A percentile compares a stretch with the other conserved stretches of the same genome.
These are phyloP conservation scores for Kitagawia praeruptora DNA, from an alignment of 129 eudicot genomes.

Conservation along the genomic window DNA sequence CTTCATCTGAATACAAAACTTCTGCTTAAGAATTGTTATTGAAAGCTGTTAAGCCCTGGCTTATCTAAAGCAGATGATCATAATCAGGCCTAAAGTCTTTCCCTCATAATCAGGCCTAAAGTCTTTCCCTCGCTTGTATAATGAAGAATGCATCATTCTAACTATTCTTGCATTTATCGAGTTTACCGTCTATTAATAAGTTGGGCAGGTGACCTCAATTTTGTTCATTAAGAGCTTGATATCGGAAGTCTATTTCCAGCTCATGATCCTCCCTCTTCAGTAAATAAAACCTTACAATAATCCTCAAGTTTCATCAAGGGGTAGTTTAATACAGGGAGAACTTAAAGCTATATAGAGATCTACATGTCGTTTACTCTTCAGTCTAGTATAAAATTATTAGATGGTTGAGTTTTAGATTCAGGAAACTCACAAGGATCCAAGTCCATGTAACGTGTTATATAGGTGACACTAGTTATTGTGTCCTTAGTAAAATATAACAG, in stretches of 20 bases:
- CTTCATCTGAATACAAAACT: neutral
- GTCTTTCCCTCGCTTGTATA: too few species aligned
- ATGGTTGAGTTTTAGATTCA: neutral
- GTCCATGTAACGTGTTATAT: neutral
- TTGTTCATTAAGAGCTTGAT: neutral
- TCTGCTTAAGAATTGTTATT: neutral
- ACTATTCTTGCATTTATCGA: neutral
- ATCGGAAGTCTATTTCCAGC: neutral
- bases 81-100: too few species aligned
- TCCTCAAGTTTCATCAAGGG: neutral
- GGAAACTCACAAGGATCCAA: neutral
- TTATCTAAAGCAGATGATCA: too few species aligned
- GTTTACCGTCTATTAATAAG: neutral
- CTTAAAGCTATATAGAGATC: neutral
- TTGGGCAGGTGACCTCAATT: neutral
- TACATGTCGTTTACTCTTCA: neutral
- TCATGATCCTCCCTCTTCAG: neutral
- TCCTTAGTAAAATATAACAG: neutral
- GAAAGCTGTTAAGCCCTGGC: neutral
- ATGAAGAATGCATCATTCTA: neutral
- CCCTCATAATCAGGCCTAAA: too few species aligned
- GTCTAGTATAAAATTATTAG: neutral
- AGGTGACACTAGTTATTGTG: neutral
- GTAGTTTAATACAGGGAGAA: neutral
- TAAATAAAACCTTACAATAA: neutral